A percentile compares a stretch with the other conserved stretches of the same genome.
These are phyloP conservation scores for Mycosphaerella arachidis DNA, from an alignment of 2,329 filamentous ascomycete genomes.

Conservation along the genomic window DNA sequence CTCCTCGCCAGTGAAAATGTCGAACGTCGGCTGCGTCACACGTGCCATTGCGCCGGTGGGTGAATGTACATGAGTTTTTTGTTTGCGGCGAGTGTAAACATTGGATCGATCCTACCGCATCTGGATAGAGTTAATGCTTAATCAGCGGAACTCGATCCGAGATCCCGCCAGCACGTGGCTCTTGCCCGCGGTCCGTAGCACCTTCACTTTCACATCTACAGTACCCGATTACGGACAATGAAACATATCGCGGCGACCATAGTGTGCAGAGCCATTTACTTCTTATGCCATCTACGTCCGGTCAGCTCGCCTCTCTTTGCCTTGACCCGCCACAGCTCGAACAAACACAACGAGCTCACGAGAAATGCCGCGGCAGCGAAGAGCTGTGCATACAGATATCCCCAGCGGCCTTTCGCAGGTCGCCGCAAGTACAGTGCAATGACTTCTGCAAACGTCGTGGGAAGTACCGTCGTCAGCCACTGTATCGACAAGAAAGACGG, in stretches of 20 bases:
- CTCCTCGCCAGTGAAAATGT: constrained; percentile 46
- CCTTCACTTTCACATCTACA: neutral
- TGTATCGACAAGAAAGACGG: constrained; percentile 39
- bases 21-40: constrained; percentile 42
- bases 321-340: constrained; percentile 29
- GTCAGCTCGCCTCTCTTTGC: neutral
- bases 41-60: constrained; percentile 27
- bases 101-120: neutral
- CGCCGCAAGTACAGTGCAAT: constrained; percentile 40
- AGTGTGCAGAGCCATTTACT: neutral
- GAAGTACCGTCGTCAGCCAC: constrained; percentile 37
- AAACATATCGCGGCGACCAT: no score
- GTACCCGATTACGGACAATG: no score
- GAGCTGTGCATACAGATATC: constrained; percentile 39
- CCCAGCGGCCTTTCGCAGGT: constrained; percentile 17
- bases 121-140: neutral
- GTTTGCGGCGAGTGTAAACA: neutral
- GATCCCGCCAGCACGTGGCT: neutral
- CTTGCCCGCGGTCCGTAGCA: no score
- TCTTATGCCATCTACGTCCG: neutral
- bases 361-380: constrained; percentile 37
- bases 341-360: constrained; percentile 33
- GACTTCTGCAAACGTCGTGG: constrained; percentile 38
- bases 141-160: neutral
- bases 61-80: neutral